Evolutionary conservation across 2,329 filamentous ascomycete genomes (phyloP).

Genomic region (Aspergillus felis): DNA sequence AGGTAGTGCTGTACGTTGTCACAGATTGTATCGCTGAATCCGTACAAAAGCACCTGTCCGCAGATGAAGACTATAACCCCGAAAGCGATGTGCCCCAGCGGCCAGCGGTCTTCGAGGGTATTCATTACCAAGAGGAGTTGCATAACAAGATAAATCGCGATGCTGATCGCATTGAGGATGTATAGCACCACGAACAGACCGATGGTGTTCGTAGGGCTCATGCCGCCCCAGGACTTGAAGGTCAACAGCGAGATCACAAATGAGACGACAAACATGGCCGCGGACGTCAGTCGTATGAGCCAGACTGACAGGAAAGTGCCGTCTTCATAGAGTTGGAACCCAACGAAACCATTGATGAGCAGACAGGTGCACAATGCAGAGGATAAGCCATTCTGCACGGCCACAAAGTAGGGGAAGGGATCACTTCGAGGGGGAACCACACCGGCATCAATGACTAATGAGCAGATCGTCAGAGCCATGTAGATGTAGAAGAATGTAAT

Average conservation of each 20-base stretch:
- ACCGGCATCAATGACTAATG: conserved; percentile 86
- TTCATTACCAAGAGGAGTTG: conserved; percentile 84
- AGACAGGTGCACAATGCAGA: conserved; percentile 86
- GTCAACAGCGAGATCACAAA: conserved; percentile 86
- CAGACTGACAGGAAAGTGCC: conserved; percentile 90
- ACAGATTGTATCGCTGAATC: conserved; percentile 82
- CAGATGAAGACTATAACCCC: conserved; percentile 87
- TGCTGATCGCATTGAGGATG: conserved; percentile 79
- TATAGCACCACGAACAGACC: conserved; percentile 91
- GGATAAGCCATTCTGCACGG: conserved; percentile 76
- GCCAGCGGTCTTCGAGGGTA: conserved; percentile 93
- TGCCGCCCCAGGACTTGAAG: conserved; percentile 85
- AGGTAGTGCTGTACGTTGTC: conserved; percentile 82
- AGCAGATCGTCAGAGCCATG: conserved; percentile 82
- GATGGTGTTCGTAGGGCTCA: conserved; percentile 79
- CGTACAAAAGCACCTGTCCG: conserved; percentile 90
- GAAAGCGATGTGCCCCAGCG: conserved; percentile 84
- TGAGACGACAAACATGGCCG: conserved; percentile 77
- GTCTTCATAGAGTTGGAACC: conserved; percentile 97
- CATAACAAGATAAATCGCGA: conserved; percentile 80
- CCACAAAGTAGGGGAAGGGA: conserved; percentile 87
- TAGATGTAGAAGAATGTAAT: conserved; percentile 97
- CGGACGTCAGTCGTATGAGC: conserved; percentile 76
- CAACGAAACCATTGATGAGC: conserved; percentile 95
- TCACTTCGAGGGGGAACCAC: conserved; percentile 78